Conservation (phyloP, 2,329 filamentous ascomycete genomes). For the Aurifilum marmelostoma region DNA sequence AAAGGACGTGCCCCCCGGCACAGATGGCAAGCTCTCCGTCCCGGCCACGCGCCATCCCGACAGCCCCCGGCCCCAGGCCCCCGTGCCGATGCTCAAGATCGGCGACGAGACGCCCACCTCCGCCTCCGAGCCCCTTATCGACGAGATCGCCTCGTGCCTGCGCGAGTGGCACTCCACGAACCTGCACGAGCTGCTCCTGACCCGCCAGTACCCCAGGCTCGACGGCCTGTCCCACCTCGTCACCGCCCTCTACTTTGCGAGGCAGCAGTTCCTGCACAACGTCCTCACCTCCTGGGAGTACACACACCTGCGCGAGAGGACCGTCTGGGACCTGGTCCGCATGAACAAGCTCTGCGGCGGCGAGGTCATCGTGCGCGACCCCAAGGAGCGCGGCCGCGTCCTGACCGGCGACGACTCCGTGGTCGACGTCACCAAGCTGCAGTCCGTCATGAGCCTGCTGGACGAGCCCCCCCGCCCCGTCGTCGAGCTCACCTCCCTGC, state of each 20-base stretch:
- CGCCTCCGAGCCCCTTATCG: constrained; percentile 84
- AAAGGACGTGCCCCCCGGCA: constrained; percentile 45
- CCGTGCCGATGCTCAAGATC: constrained; percentile 96
- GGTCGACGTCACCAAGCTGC: constrained; percentile 85
- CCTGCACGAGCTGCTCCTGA: constrained; percentile 86
- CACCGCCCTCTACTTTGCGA: constrained; percentile 77
- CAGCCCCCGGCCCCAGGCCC: constrained; percentile 79
- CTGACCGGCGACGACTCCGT: constrained; percentile 92
- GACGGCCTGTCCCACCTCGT: constrained; percentile 83
- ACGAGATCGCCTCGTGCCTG: constrained; percentile 95
- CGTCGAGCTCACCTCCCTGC: constrained; percentile 70
- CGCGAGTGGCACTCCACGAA: constrained; percentile 99
- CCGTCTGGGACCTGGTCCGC: constrained; percentile 91
- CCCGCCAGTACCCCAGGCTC: constrained; percentile 77
- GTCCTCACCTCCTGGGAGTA: constrained; percentile 89
- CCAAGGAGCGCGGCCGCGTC: constrained; percentile 78
- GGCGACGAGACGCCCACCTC: constrained; percentile 96
- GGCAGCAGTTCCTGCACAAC: constrained; percentile 91
- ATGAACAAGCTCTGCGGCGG: constrained; percentile 94
- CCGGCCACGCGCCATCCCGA: constrained; percentile 64
- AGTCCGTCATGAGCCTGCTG: constrained; percentile 94
- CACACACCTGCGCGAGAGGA: constrained; percentile 77
- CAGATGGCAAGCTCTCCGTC: constrained; percentile 48
- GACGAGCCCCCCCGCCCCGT: constrained; percentile 75
- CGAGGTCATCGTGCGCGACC: constrained; percentile 93